Conservation (phyloP, 192 early-diverging fungal species). For the Mortierella hygrophila region DNA sequence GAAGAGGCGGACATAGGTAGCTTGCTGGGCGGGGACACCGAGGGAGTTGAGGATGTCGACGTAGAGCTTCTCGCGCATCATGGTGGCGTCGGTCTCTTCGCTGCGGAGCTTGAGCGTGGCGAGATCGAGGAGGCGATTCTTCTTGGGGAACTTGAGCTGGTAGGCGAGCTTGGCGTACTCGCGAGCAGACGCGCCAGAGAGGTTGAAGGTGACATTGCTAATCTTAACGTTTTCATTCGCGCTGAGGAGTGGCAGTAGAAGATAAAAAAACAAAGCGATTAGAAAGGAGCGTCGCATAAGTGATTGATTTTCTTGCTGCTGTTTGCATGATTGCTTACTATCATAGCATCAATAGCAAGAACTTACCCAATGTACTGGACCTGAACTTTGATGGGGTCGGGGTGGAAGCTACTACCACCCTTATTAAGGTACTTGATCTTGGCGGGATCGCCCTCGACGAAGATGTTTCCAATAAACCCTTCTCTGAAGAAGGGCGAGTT, state of each 20-base stretch:
- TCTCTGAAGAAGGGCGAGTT: conserved; percentile 40
- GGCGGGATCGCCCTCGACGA: conserved; percentile 30
- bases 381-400: conserved; percentile 14
- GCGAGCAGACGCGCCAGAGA: conserved; percentile 50
- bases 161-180: conserved; percentile 58
- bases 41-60: conserved; percentile 55
- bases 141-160: conserved; percentile 51
- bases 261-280: neutral
- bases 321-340: neutral
- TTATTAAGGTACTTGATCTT: conserved; percentile 17
- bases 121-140: conserved; percentile 41
- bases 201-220: conserved; percentile 43
- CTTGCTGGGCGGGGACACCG: conserved; percentile 50
- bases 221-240: conserved; percentile 40
- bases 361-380: conserved; percentile 31
- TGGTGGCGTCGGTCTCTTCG: conserved; percentile 54
- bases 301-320: too few species aligned
- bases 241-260: neutral
- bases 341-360: neutral
- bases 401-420: conserved; percentile 9
- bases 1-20: conserved; percentile 52
- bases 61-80: conserved; percentile 62
- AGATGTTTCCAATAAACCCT: conserved; percentile 34
- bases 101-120: conserved; percentile 54
- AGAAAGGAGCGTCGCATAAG: neutral